Percentiles rank a stretch among this genome's conserved stretches.
Conservation (phyloP, 1,284 basidiomycete genomes). For the Schizophyllum commune region DNA sequence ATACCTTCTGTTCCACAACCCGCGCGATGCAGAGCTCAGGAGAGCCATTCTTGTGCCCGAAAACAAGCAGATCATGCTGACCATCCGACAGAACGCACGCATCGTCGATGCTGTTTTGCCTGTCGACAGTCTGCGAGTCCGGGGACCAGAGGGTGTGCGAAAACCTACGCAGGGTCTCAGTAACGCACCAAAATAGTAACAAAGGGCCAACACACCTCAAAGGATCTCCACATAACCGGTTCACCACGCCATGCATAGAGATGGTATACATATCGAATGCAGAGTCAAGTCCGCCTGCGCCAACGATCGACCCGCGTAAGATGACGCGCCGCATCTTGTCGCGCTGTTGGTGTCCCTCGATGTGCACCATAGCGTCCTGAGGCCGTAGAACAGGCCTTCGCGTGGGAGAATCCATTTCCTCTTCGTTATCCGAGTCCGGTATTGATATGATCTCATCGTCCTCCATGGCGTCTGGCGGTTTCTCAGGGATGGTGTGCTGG, state of each 20-base stretch:
- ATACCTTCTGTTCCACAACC: constrained; percentile 19
- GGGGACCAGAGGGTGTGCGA: constrained; percentile 4
- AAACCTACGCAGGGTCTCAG: background rate
- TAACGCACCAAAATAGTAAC: background rate
- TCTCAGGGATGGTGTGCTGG: background rate
- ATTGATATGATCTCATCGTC: background rate
- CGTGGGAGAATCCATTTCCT: background rate
- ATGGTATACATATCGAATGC: constrained; percentile 16
- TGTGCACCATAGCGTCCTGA: constrained; percentile 13
- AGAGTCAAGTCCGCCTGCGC: constrained; percentile 1
- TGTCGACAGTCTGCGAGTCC: constrained; percentile 9
- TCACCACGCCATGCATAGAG: constrained; percentile 31
- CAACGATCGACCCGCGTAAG: background rate
- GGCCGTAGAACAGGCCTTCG: background rate
- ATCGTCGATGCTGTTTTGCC: constrained; percentile 29
- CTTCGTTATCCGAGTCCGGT: background rate
- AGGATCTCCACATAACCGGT: constrained; percentile 17
- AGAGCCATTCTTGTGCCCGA: constrained; percentile 31
- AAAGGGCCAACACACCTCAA: constrained; percentile 3
- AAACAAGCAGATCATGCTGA: constrained; percentile 20
- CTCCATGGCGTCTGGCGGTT: no score
- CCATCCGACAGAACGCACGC: constrained; percentile 29
- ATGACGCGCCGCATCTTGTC: constrained; percentile 38
- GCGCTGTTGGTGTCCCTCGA: constrained; percentile 19
- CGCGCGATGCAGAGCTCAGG: constrained; percentile 24